Evolutionary conservation across 225 moss, liverwort and hornwort species (phyloP).

Genomic region (Takakia lepidozioides): DNA sequence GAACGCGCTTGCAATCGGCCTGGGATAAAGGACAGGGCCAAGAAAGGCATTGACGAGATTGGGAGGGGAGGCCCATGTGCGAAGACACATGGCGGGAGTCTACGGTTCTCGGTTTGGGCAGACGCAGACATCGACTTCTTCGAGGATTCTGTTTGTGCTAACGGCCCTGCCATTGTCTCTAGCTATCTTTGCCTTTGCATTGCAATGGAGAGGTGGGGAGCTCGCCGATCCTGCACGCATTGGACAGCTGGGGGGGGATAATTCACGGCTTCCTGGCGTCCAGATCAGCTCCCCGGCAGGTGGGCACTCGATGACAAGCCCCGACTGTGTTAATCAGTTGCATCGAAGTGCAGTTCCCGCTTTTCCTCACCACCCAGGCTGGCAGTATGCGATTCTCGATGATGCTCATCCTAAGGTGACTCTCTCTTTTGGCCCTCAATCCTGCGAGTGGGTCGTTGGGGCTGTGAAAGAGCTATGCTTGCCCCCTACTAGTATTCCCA

Average conservation of each 20-base stretch:
- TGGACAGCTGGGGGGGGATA: conserved; percentile 56
- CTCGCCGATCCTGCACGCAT: conserved; percentile 62
- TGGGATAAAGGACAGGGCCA: too few species aligned
- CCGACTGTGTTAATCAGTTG: conserved; percentile 47
- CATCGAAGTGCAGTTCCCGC: conserved; percentile 32
- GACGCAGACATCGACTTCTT: conserved; percentile 35
- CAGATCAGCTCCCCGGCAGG: conserved; percentile 61
- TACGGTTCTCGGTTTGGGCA: conserved; percentile 42
- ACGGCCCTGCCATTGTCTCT: conserved; percentile 64
- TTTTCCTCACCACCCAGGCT: conserved; percentile 86
- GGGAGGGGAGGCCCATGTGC: too few species aligned
- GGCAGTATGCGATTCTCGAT: conserved; percentile 69
- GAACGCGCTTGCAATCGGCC: too few species aligned
- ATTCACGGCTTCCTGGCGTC: conserved; percentile 69
- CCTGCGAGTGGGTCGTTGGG: too few species aligned
- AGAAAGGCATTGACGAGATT: too few species aligned
- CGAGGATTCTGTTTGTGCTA: conserved; percentile 47
- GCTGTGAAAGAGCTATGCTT: too few species aligned
- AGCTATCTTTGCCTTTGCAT: conserved; percentile 84
- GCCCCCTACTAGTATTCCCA: too few species aligned
- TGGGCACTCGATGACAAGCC: conserved; percentile 49
- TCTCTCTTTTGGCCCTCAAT: too few species aligned
- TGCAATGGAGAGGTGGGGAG: conserved; percentile 87
- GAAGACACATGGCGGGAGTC: conserved; percentile 30
- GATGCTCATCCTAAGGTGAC: conserved; percentile 68